A percentile compares a stretch with the other conserved stretches of the same genome.
Conservation (phyloP, 192 early-diverging fungal species). For the Neocallimastix lanati region DNA sequence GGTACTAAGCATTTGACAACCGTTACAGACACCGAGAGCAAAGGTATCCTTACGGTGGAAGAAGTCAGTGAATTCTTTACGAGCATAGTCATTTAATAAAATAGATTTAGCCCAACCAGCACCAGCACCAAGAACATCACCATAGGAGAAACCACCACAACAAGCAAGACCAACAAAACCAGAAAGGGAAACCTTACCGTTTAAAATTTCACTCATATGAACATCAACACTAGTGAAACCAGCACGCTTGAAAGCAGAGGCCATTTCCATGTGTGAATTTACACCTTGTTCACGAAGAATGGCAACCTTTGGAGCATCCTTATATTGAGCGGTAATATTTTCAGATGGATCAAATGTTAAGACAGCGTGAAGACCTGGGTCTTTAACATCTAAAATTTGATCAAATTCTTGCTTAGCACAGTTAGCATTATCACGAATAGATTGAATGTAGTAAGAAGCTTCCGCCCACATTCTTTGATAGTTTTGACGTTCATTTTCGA, state of each 20-base stretch:
- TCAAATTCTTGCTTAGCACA: constrained; percentile 75
- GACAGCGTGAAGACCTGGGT: constrained; percentile 60
- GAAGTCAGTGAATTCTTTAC: constrained; percentile 58
- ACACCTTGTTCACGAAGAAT: constrained; percentile 96
- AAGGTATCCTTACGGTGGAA: constrained; percentile 85
- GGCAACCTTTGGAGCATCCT: constrained; percentile 62
- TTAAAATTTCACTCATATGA: constrained; percentile 91
- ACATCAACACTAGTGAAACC: constrained; percentile 90
- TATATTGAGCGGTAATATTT: constrained; percentile 4
- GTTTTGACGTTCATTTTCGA: constrained; percentile 33
- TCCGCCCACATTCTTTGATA: constrained; percentile 75
- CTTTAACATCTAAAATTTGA: constrained; percentile 37
- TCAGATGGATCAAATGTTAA: constrained; percentile 65
- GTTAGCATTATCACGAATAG: constrained; percentile 69
- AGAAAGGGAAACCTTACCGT: constrained; percentile 32
- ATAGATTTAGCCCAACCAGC: constrained; percentile 92
- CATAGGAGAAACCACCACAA: constrained; percentile 96
- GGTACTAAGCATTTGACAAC: constrained; percentile 90
- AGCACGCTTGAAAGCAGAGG: constrained; percentile 80
- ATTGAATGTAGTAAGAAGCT: constrained; percentile 83
- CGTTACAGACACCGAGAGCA: constrained; percentile 93
- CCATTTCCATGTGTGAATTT: constrained; percentile 88
- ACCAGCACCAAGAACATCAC: constrained; percentile 97
- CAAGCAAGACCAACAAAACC: constrained; percentile 76
- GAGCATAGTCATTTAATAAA: constrained; percentile 47